Conservation (phyloP, 1,284 basidiomycete genomes). For the Amylostereum areolatum region DNA sequence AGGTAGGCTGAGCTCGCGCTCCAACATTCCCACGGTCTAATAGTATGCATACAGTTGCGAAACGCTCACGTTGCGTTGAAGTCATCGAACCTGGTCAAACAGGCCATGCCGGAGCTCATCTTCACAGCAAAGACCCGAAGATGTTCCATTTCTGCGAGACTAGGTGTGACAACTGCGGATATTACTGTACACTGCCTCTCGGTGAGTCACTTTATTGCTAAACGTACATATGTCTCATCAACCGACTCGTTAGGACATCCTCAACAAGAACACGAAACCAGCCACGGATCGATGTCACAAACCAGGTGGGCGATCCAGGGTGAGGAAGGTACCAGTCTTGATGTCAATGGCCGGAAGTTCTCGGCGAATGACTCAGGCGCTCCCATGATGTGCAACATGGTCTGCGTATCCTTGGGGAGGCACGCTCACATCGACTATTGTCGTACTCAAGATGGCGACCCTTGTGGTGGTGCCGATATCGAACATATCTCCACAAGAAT, state of each 20-base stretch:
- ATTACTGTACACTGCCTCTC: constrained; percentile 51
- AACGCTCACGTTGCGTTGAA: constrained; percentile 42
- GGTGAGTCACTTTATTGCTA: constrained; percentile 26
- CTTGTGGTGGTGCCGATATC: constrained; percentile 36
- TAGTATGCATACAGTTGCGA: constrained; percentile 29
- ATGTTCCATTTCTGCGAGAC: constrained; percentile 37
- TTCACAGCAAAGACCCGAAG: constrained; percentile 34
- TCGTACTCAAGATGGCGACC: constrained; percentile 27
- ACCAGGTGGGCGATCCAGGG: constrained; percentile 53
- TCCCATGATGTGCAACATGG: constrained; percentile 57
- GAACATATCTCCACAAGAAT: constrained; percentile 41
- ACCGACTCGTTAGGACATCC: constrained; percentile 40
- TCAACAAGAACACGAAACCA: constrained; percentile 56
- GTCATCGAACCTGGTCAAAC: constrained; percentile 35
- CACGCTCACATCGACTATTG: constrained; percentile 58
- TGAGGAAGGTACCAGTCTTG: constrained; percentile 37
- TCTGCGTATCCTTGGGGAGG: constrained; percentile 47
- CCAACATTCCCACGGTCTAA: not conserved
- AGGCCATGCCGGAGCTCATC: constrained; percentile 40
- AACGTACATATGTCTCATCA: not conserved
- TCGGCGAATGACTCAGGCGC: constrained; percentile 53
- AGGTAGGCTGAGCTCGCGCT: constrained; percentile 19
- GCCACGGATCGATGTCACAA: constrained; percentile 57
- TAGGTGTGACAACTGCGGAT: constrained; percentile 51
- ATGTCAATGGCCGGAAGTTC: constrained; percentile 51